Evolutionary conservation across 1,284 basidiomycete genomes (phyloP), one percentile per base, ranked within the genome.

Genomic region (Irpex sp.): DNA sequence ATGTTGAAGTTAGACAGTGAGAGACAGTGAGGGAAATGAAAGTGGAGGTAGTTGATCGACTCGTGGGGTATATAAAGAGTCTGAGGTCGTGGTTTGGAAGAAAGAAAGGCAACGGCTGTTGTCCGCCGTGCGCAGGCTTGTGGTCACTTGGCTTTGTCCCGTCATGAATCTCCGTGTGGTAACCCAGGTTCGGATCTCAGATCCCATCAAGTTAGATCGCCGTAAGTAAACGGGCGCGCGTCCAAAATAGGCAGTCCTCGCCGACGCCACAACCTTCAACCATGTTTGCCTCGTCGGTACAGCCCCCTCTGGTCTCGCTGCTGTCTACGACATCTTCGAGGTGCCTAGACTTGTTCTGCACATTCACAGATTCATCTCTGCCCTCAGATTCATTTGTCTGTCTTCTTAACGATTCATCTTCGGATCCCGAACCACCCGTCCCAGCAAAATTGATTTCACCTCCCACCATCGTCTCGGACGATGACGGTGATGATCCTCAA

Each of bases 241-340:
- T 17, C 49, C 49, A 6, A 26, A 51, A 7, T 15, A 51, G 49
- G 49, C n/a, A 21, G 21, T 51, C 21, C 1, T 26, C 17, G 49
- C 17, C n/a, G 49, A 51, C 17, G 33, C 51, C 50, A 19, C 21
- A 15, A 59, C 47, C 49, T 51, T 26, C n/a, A n/a, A 50, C 35
- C 59, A 74, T 74, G 73, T 74, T 74, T 58, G 65, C 68, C 13
- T 62, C 69, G 1, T 63, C 68, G 17, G 65, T 74, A 4, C 88
- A 94, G 72, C 86, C 92, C 0, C 77, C 83, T 19, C 72, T 87
- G 13, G 76, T 95, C 35, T 92, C 89, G 8, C 73, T 95, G 13
- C 92, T 95, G 70, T 93, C 92, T 5, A 92, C 92, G 0, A 89
- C 90, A 1, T 84, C 86, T 11, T 83, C 86, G 66, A 75, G 83